A percentile compares a stretch with the other conserved stretches of the same genome.
Evolutionary conservation across 345 rosid genomes (phyloP).

Genomic region (Hibiscus tridactylites): DNA sequence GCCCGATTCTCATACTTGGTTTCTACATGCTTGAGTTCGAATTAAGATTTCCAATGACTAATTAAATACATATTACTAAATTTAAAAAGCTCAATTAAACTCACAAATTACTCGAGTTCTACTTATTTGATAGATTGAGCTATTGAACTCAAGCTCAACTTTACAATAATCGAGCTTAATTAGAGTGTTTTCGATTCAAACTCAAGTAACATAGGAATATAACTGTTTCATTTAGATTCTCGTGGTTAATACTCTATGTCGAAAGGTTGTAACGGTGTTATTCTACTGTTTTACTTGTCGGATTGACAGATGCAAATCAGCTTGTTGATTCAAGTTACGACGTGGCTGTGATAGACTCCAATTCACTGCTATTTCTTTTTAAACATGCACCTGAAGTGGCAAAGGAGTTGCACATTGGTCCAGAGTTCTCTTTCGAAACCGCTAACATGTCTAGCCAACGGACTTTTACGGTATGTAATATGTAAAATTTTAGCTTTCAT

Average conservation of each 20-base stretch:
- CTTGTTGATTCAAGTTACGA: constrained; percentile 59
- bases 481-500: background rate
- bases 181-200: background rate
- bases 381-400: constrained; percentile 72
- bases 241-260: too few species aligned
- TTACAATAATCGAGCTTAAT: background rate
- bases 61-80: too few species aligned
- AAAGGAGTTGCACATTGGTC: constrained; percentile 37
- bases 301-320: constrained; percentile 53
- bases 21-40: too few species aligned
- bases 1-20: too few species aligned
- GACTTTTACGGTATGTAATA: constrained; percentile 58
- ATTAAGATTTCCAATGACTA: too few species aligned
- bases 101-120: too few species aligned
- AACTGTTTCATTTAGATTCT: too few species aligned
- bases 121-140: too few species aligned
- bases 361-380: constrained; percentile 60
- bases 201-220: too few species aligned
- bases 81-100: too few species aligned
- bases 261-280: background rate
- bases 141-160: too few species aligned
- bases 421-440: constrained; percentile 42
- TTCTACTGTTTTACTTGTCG: constrained; percentile 4
- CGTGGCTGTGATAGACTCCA: constrained; percentile 73
- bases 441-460: constrained; percentile 38